phyloP scores from a whole-genome alignment of 2,329 filamentous ascomycete genomes.

The Ophidiomyces ophidiicola region DNA sequence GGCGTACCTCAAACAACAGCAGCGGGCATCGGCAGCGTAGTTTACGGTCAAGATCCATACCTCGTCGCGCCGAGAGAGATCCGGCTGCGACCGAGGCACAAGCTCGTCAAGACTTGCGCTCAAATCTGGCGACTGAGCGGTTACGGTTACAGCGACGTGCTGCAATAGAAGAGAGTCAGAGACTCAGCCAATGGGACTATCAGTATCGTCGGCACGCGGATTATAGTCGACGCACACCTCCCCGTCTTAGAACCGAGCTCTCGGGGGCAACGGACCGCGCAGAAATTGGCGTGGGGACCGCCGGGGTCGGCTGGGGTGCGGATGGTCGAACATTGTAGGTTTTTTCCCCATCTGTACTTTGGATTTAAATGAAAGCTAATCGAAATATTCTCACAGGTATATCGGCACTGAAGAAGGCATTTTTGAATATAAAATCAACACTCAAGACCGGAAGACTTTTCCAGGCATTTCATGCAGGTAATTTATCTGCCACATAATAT shows the following conservation, averaged over 20 bases:
- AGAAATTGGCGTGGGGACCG: slow-evolving; percentile 32
- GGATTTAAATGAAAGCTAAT: slow-evolving; percentile 7
- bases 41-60: slow-evolving; percentile 27
- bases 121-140: slow-evolving; percentile 30
- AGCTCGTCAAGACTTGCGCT: slow-evolving; percentile 26
- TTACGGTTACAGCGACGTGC: slow-evolving; percentile 29
- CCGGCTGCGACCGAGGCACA: slow-evolving; percentile 19
- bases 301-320: slow-evolving; percentile 37
- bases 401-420: slow-evolving; percentile 39
- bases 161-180: slow-evolving; percentile 25
- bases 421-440: slow-evolving; percentile 37
- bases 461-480: slow-evolving; percentile 34
- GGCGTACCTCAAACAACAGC: not conserved
- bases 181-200: slow-evolving; percentile 23
- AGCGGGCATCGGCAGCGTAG: slow-evolving; percentile 19
- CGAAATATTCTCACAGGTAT: slow-evolving; percentile 27
- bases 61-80: slow-evolving; percentile 23
- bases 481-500: slow-evolving; percentile 9
- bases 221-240: slow-evolving; percentile 27
- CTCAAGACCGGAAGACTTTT: slow-evolving; percentile 38
- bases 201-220: slow-evolving; percentile 26
- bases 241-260: slow-evolving; percentile 29
- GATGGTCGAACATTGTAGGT: slow-evolving; percentile 38
- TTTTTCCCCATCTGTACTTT: not conserved
- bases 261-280: slow-evolving; percentile 25